Evolutionary conservation across 306 rosid species (phyloP).

Genomic region (Gleditsia sinensis): DNA sequence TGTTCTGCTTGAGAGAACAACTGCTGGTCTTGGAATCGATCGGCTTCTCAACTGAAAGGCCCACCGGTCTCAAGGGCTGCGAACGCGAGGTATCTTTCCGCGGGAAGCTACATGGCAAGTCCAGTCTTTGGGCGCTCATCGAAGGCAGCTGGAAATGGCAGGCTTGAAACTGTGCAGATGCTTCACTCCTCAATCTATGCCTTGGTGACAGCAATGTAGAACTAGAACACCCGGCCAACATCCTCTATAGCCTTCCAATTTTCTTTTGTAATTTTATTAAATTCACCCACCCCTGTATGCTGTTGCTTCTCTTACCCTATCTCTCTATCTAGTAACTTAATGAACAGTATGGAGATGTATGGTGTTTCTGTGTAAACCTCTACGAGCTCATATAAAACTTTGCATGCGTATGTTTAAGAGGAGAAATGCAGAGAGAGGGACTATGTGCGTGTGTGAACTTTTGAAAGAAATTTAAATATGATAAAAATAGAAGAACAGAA

Average conservation of each 20-base stretch:
- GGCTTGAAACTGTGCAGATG: conserved; percentile 83
- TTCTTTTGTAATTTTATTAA: too few species aligned
- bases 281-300: too few species aligned
- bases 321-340: conserved; percentile 31
- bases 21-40: conserved; percentile 52
- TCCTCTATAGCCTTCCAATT: conserved; percentile 54
- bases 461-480: too few species aligned
- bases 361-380: too few species aligned
- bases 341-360: conserved; percentile 26
- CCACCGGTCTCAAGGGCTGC: conserved; percentile 71
- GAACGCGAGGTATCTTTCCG: conserved; percentile 70
- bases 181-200: conserved; percentile 98
- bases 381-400: conserved; percentile 22
- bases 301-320: conserved; percentile 38
- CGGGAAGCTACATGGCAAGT: conserved; percentile 81
- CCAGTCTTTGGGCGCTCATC: conserved; percentile 96
- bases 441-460: conserved; percentile 63
- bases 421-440: conserved; percentile 50
- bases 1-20: conserved; percentile 78
- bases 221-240: conserved; percentile 99
- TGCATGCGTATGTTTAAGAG: conserved; percentile 20
- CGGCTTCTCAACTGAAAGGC: conserved; percentile 62
- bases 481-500: conserved; percentile 23
- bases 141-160: conserved; percentile 87
- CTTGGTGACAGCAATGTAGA: conserved; percentile 97